Percentiles rank a stretch among this genome's conserved stretches.
These are phyloP conservation scores for Diaporthe sp. DNA, from an alignment of 2,329 filamentous ascomycete species.

Conservation along the genomic window DNA sequence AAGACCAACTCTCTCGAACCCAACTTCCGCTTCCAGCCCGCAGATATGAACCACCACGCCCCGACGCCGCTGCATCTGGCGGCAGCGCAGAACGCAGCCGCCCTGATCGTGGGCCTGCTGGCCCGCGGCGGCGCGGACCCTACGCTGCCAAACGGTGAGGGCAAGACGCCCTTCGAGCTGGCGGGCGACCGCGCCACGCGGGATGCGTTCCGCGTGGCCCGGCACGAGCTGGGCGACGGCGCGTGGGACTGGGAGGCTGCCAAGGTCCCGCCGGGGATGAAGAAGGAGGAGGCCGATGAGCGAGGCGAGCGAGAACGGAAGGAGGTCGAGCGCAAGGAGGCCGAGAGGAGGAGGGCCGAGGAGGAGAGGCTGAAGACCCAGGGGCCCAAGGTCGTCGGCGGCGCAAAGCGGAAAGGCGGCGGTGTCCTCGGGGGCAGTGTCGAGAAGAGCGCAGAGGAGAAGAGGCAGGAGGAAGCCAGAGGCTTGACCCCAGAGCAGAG, in stretches of 20 bases:
- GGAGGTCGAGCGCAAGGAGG: constrained; percentile 75
- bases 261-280: constrained; percentile 77
- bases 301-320: constrained; percentile 77
- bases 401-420: constrained; percentile 57
- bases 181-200: constrained; percentile 86
- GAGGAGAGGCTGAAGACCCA: constrained; percentile 77
- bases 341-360: constrained; percentile 77
- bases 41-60: constrained; percentile 80
- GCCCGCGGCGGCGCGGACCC: constrained; percentile 81
- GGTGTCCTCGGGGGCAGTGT: constrained; percentile 67
- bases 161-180: constrained; percentile 88
- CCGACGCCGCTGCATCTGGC: constrained; percentile 88
- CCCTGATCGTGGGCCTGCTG: constrained; percentile 82
- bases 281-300: constrained; percentile 75
- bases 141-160: constrained; percentile 74
- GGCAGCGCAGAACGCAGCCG: constrained; percentile 80
- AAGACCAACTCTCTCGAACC: constrained; percentile 77
- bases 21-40: constrained; percentile 80
- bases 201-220: constrained; percentile 91
- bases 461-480: constrained; percentile 83
- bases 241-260: constrained; percentile 84
- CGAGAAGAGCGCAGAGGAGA: constrained; percentile 82
- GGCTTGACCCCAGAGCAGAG: constrained; percentile 91
- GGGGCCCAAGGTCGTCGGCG: constrained; percentile 62
- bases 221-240: constrained; percentile 81